A percentile compares a stretch with the other conserved stretches of the same genome.
phyloP scores from a whole-genome alignment of 192 early-diverging fungal genomes.

The Coemansia asiatica region DNA sequence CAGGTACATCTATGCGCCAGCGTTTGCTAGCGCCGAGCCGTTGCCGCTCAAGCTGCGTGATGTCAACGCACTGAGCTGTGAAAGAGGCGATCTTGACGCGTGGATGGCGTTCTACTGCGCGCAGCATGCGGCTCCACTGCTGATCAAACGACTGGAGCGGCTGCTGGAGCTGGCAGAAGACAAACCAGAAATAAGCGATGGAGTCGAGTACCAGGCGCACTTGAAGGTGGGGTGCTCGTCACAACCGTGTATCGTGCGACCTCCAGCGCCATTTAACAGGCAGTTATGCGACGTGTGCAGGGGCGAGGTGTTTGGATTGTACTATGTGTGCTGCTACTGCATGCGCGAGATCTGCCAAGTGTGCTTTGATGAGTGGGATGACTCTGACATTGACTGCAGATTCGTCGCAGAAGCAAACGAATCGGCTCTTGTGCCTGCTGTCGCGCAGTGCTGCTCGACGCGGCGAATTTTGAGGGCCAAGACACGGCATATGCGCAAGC shows the following conservation, averaged over 20 bases:
- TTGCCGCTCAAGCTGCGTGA: neutral
- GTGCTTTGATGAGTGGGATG: slow-evolving; percentile 46
- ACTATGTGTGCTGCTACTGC: slow-evolving; percentile 46
- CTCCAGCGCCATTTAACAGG: slow-evolving; percentile 13
- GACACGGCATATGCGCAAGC: slow-evolving; percentile 30
- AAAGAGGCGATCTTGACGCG: neutral
- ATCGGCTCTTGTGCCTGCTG: neutral
- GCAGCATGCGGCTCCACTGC: neutral
- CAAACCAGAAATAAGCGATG: neutral
- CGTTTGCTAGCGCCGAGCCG: neutral
- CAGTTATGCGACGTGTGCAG: slow-evolving; percentile 58
- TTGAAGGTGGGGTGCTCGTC: slow-evolving; percentile 27
- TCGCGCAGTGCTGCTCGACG: neutral
- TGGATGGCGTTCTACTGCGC: neutral
- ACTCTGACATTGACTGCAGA: neutral
- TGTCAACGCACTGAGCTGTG: neutral
- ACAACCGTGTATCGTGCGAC: slow-evolving; percentile 19
- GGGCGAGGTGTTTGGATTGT: slow-evolving; percentile 51
- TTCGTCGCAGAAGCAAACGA: neutral
- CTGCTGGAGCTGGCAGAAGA: neutral
- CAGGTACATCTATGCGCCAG: slow-evolving; percentile 9
- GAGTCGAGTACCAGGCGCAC: slow-evolving; percentile 15
- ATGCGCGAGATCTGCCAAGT: slow-evolving; percentile 46
- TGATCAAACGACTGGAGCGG: neutral
- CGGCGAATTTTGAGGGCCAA: slow-evolving; percentile 1